Evolutionary conservation across 31 red algal species (phyloP), one percentile per base, ranked within the genome.

Genomic region (Endocladia muricata): DNA sequence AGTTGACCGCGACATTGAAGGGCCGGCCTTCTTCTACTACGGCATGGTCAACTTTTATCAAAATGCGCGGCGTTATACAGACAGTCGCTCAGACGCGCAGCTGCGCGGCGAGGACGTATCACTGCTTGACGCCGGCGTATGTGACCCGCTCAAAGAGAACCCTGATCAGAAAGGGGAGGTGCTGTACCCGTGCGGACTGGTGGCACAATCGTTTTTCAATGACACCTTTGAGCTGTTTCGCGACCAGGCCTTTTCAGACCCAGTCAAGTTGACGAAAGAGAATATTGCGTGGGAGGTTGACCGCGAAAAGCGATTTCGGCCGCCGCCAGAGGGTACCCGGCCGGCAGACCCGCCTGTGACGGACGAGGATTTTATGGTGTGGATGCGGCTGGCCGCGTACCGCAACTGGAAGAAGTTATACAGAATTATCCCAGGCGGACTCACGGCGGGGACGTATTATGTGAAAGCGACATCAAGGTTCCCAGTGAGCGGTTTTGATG

Each of bases 291-390:
- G 91, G 91, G 71, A 72, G 34, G 72, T 87, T 13, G 91, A 94
- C 59, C 37, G 60, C 21, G 51, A 83, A 33, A 74, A 39, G 48
- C 40, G 74, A 25, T 94, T 94, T 72, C 21, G 60, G 1, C 79
- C 38, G 0, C 39, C 38, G 21, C 36, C 36, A 37, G 42, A 39
- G 3, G 56, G 55, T 37, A 58, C 73, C 1, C 1, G 68, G 0
- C 77, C 72, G 9, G 40, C 68, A 54, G 84, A 95, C 23, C 60
- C 73, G 13, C 58, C 28, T n/a, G 82, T 91, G 31, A 89, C 77
- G 3, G 59, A 73, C n/a, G 78, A 84, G 51, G 81, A 79, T 36
- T 93, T 97, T 60, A 93, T 93, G 88, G 94, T 97, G n/a, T 97
- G 94, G 94, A 97, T 97, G 94, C 83, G 94, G 39, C 25, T 89